Evolutionary conservation across 2,329 filamentous ascomycete genomes (phyloP).

Genomic region (Dactylellina sp.): DNA sequence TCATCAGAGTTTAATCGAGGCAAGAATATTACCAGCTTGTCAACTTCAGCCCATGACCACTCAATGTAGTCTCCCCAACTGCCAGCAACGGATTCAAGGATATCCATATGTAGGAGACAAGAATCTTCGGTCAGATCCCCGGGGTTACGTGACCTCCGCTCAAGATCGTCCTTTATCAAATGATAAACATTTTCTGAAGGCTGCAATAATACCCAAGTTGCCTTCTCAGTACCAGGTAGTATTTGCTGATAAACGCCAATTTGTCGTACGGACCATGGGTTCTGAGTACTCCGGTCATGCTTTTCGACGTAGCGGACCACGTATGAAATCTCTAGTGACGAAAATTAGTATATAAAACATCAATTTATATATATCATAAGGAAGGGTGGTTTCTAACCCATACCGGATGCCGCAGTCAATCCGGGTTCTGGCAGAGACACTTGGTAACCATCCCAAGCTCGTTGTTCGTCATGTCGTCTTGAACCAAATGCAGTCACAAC

Average conservation of each 20-base stretch:
- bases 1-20: too few species aligned
- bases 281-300: constrained; percentile 13
- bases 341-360: not conserved
- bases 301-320: constrained; percentile 37
- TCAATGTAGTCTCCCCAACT: constrained; percentile 42
- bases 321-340: constrained; percentile 28
- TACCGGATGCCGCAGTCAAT: constrained; percentile 12
- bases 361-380: not conserved
- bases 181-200: constrained; percentile 25
- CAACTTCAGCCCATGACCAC: constrained; percentile 27
- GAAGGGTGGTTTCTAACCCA: not conserved
- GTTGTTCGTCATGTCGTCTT: constrained; percentile 28
- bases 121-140: not conserved
- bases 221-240: not conserved
- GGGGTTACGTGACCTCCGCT: not conserved
- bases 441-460: constrained; percentile 44
- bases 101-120: constrained; percentile 32
- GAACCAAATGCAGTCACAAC: constrained; percentile 33
- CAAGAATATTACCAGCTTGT: constrained; percentile 21
- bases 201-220: constrained; percentile 31
- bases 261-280: constrained; percentile 44
- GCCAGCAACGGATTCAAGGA: constrained; percentile 27
- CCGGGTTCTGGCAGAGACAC: constrained; percentile 5
- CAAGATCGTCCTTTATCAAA: constrained; percentile 16
- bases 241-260: constrained; percentile 34